Evolutionary conservation across 768 basidiomycete genomes (phyloP).

Genomic region (Coprinopsis sp.): DNA sequence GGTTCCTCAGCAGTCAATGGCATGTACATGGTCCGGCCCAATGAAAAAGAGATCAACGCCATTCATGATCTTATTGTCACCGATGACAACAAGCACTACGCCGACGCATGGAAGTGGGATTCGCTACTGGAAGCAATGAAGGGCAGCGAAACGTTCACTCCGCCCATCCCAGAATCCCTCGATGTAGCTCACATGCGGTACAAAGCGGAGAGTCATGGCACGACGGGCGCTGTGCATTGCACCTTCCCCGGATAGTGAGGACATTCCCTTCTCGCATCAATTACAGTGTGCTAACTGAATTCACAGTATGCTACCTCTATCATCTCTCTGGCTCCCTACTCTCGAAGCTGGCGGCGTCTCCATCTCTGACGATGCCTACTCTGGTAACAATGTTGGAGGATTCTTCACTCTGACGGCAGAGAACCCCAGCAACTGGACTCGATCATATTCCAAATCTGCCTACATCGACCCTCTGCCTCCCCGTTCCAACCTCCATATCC

Average conservation of each 20-base stretch:
- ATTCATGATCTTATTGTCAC: conserved; percentile 41
- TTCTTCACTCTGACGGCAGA: conserved; percentile 56
- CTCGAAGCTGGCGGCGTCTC: conserved; percentile 45
- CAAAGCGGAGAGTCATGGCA: conserved; percentile 44
- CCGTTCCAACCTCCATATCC: conserved; percentile 58
- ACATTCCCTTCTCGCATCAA: conserved; percentile 24
- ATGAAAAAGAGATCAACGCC: conserved; percentile 43
- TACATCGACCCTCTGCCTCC: conserved; percentile 65
- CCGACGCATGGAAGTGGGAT: conserved; percentile 44
- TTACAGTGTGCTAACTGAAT: conserved; percentile 20
- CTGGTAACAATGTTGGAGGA: conserved; percentile 47
- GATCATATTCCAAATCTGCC: conserved; percentile 61
- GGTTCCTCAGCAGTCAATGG: conserved; percentile 69
- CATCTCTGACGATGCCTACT: conserved; percentile 38
- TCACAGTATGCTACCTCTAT: conserved; percentile 46
- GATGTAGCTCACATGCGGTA: conserved; percentile 40
- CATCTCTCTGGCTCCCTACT: conserved; percentile 56
- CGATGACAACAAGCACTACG: conserved; percentile 28
- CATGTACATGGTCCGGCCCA: conserved; percentile 58
- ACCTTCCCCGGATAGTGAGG: conserved; percentile 51
- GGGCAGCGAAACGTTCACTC: conserved; percentile 52
- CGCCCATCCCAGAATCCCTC: conserved; percentile 39
- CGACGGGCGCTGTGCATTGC: conserved; percentile 38
- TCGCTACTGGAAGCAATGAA: conserved; percentile 41
- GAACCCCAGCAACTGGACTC: conserved; percentile 62